phyloP scores from a whole-genome alignment of 1,284 basidiomycete genomes.

The Apiotrichum mycotoxinovorans region DNA sequence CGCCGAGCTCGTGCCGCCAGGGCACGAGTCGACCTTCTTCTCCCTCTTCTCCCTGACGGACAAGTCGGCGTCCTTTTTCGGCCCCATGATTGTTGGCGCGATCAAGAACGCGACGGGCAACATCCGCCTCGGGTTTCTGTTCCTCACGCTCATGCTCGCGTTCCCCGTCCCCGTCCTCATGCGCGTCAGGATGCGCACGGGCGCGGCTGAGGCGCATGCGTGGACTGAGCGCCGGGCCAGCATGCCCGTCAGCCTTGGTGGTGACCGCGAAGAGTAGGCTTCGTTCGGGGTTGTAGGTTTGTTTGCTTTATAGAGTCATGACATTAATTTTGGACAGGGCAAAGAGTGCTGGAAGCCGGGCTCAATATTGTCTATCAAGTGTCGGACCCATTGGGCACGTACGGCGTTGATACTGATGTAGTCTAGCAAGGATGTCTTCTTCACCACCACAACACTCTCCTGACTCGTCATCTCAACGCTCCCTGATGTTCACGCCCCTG shows the following conservation, averaged over 20 bases:
- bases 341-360: too few species aligned
- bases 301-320: too few species aligned
- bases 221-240: slow-evolving; percentile 16
- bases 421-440: too few species aligned
- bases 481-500: too few species aligned
- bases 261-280: neutral
- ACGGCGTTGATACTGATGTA: too few species aligned
- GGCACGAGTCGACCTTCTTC: slow-evolving; percentile 55
- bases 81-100: slow-evolving; percentile 75
- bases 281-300: too few species aligned
- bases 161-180: slow-evolving; percentile 70
- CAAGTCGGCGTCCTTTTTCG: slow-evolving; percentile 79
- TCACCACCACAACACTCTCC: too few species aligned
- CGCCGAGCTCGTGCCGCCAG: slow-evolving; percentile 47
- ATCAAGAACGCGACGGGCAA: slow-evolving; percentile 82
- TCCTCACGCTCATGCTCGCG: slow-evolving; percentile 75
- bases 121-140: slow-evolving; percentile 83
- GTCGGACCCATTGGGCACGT: too few species aligned
- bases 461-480: too few species aligned
- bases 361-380: too few species aligned
- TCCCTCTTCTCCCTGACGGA: slow-evolving; percentile 83
- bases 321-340: too few species aligned
- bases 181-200: slow-evolving; percentile 64
- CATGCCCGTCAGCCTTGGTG: neutral
- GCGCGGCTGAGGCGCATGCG: slow-evolving; percentile 58